These are phyloP conservation scores for Monilinia polystroma DNA, from an alignment of 2,329 filamentous ascomycete genomes.

Conservation along the genomic window DNA sequence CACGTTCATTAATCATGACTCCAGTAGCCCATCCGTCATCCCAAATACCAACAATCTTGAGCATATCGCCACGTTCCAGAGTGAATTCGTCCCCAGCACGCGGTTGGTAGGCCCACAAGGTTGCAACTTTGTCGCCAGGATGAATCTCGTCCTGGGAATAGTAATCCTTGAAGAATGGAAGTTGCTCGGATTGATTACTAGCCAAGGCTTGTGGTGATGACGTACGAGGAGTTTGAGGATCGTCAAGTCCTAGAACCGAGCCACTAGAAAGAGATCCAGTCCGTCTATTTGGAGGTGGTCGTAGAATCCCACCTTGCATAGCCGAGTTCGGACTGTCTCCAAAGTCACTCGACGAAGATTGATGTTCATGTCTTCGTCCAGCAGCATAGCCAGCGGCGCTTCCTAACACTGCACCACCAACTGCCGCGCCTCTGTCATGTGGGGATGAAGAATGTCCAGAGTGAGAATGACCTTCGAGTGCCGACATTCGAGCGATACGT, in stretches of 20 bases:
- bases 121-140: constrained; percentile 83
- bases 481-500: constrained; percentile 93
- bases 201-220: constrained; percentile 81
- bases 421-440: constrained; percentile 23
- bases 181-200: constrained; percentile 91
- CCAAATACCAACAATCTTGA: constrained; percentile 98
- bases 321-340: constrained; percentile 65
- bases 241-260: constrained; percentile 68
- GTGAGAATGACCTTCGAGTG: constrained; percentile 73
- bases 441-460: constrained; percentile 59
- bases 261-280: constrained; percentile 87
- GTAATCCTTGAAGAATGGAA: constrained; percentile 97
- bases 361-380: constrained; percentile 48
- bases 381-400: constrained; percentile 50
- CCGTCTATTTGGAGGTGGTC: constrained; percentile 66
- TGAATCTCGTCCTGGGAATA: constrained; percentile 97
- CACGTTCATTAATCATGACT: constrained; percentile 74
- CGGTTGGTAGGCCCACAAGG: constrained; percentile 95
- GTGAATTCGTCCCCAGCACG: constrained; percentile 91
- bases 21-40: constrained; percentile 99
- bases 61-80: constrained; percentile 92
- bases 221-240: constrained; percentile 73
- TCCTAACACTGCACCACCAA: constrained; percentile 36
- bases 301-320: constrained; percentile 52
- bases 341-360: constrained; percentile 69